Base-by-base conservation (phyloP, 306 rosid species). In the Cicer pinnatifidum region DNA sequence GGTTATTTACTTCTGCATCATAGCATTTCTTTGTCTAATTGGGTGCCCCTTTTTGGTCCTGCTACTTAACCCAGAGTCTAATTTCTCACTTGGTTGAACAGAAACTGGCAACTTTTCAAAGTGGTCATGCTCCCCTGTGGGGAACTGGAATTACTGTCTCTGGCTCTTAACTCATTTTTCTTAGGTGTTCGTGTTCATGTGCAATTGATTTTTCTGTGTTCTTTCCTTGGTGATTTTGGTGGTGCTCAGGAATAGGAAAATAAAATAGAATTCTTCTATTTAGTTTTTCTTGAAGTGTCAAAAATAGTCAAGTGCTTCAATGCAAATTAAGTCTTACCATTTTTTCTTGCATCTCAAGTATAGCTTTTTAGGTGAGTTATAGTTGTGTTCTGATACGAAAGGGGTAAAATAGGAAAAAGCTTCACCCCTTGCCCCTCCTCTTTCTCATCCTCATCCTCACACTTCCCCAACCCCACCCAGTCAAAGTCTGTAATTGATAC, bases 11-110 rank as follows among this genome's bases (percentile, higher is more conserved):
- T 12, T 47, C 53, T 47, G 53, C 53, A 47, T 69, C n/a, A 69
- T 60, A 70, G 44, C 54, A 48, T 39, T 12, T 51, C 72, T 71
- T 79, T 72, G 60, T 15, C 53, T 52, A 67, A 52, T 54, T 79
- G 54, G 53, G 69, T 45, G 38, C 8, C 10, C 52, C 10, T 35
- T 7, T 41, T 23, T 68, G 9, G 59, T 10, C 77, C 50, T 51
- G 48, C 19, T 11, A 13, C 56, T n/a, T 9, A 23, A 48, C 16
- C 35, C 62, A n/a, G 33, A 23, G 11, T 77, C 54, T 69, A 40
- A 77, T 47, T 43, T 48, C 23, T 69, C 67, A 63, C 52, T 41
- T 61, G 58, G 69, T 61, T 62, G 43, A 67, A 56, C 28, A 76
- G 50, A 75, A 76, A 56, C 59, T 33, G 52, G 33, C 28, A 56